These are phyloP conservation scores for Alnus rubra DNA, from an alignment of 306 rosid genomes.

Conservation along the genomic window DNA sequence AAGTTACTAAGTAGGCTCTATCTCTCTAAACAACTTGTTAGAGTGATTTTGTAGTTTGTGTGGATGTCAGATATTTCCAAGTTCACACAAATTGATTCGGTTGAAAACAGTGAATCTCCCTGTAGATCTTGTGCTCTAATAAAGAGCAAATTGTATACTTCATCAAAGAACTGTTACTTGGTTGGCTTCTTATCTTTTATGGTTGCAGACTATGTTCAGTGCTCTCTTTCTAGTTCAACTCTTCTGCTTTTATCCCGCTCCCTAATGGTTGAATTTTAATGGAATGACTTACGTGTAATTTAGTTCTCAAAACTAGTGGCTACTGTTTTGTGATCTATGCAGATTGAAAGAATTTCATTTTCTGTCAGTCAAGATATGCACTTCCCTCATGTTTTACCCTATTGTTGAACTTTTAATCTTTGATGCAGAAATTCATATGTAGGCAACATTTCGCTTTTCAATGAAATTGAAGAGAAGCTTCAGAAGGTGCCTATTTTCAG, in stretches of 20 bases:
- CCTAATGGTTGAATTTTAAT: slow-evolving; percentile 9
- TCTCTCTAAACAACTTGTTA: slow-evolving; percentile 6
- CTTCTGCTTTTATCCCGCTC: not conserved
- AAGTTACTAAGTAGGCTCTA: slow-evolving; percentile 1
- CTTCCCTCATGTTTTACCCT: slow-evolving; percentile 18
- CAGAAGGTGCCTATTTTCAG: slow-evolving; percentile 59
- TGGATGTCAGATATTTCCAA: not conserved
- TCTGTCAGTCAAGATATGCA: not conserved
- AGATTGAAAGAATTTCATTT: not conserved
- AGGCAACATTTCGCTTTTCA: slow-evolving; percentile 82
- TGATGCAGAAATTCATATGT: slow-evolving; percentile 87
- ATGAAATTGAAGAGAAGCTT: slow-evolving; percentile 84
- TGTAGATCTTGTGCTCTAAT: not conserved
- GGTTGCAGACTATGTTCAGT: not conserved
- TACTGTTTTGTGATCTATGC: not conserved
- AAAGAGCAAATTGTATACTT: not conserved
- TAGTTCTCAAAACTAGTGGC: not conserved
- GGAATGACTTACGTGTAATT: not conserved
- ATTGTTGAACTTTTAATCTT: slow-evolving; percentile 30
- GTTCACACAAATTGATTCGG: not conserved
- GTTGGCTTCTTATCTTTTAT: not conserved
- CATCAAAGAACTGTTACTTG: not conserved
- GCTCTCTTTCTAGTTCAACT: not conserved
- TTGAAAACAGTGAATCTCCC: not conserved
- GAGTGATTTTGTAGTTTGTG: slow-evolving; percentile 18